phyloP scores from a whole-genome alignment of 2,329 filamentous ascomycete genomes.

The Coleophoma crateriformis region DNA sequence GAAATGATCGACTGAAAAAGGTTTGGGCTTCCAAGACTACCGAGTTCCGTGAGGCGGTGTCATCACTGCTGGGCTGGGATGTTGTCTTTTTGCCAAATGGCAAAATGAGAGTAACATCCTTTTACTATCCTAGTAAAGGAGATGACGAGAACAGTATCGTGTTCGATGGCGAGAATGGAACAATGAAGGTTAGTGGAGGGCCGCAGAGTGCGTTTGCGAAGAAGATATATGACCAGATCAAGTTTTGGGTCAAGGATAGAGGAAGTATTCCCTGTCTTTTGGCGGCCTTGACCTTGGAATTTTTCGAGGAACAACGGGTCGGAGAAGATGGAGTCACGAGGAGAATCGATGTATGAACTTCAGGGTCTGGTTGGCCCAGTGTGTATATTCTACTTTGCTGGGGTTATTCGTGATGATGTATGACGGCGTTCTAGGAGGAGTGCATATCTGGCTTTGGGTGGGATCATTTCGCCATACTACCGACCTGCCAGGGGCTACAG shows the following conservation, averaged over 20 bases:
- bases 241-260: constrained; percentile 93
- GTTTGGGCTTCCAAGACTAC: constrained; percentile 88
- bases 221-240: constrained; percentile 79
- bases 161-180: constrained; percentile 89
- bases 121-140: constrained; percentile 68
- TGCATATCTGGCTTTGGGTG: too few relatives aligned
- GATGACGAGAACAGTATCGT: constrained; percentile 67
- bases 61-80: constrained; percentile 87
- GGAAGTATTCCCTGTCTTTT: constrained; percentile 92
- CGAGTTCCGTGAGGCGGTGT: constrained; percentile 94
- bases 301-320: constrained; percentile 62
- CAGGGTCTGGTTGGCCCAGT: too few relatives aligned
- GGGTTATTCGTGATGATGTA: too few relatives aligned
- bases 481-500: too few relatives aligned
- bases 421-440: too few relatives aligned
- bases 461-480: too few relatives aligned
- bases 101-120: constrained; percentile 83
- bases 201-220: constrained; percentile 80
- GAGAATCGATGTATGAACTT: constrained; percentile 10
- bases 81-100: constrained; percentile 96
- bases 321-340: constrained; percentile 19
- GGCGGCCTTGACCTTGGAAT: constrained; percentile 85
- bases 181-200: constrained; percentile 96
- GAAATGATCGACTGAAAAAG: constrained; percentile 79
- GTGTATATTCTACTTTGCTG: too few relatives aligned